These are phyloP conservation scores for Juglanconis oblonga DNA, from an alignment of 2,329 filamentous ascomycete species.

Conservation along the genomic window DNA sequence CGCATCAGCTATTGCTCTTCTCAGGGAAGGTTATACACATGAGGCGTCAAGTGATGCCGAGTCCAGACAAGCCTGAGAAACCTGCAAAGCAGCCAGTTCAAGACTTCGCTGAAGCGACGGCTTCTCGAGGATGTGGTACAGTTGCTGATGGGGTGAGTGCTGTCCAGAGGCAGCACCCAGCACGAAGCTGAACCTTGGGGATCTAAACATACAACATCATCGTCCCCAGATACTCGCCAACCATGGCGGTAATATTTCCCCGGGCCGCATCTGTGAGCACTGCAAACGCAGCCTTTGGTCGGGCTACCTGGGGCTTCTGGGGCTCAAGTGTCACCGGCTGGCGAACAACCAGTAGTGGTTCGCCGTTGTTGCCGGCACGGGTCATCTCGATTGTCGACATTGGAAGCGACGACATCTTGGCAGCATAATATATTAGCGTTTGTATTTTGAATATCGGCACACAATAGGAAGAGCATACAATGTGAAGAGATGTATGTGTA, in stretches of 20 bases:
- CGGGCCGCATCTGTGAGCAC: not conserved
- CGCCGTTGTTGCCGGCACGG: not conserved
- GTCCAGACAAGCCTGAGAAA: too few species aligned
- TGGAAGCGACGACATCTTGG: not conserved
- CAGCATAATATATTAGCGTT: not conserved
- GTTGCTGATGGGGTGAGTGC: too few species aligned
- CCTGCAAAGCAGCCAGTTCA: too few species aligned
- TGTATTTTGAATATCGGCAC: not conserved
- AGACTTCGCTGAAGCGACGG: too few species aligned
- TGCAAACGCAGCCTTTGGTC: not conserved
- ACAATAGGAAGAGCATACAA: too few species aligned
- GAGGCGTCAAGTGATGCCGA: too few species aligned
- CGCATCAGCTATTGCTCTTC: too few species aligned
- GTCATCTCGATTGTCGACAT: constrained; percentile 6
- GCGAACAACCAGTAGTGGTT: not conserved
- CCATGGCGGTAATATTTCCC: constrained; percentile 4
- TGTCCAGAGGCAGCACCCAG: too few species aligned
- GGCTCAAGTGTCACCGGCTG: constrained; percentile 8
- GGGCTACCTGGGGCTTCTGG: not conserved
- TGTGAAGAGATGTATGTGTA: not conserved
- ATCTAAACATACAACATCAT: constrained; percentile 3
- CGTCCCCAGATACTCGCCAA: constrained; percentile 7
- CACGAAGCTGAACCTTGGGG: too few species aligned
- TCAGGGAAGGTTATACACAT: too few species aligned
- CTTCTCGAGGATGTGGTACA: too few species aligned